phyloP scores from a whole-genome alignment of 2,329 filamentous ascomycete genomes.

The Ceratocystis ficicola region DNA sequence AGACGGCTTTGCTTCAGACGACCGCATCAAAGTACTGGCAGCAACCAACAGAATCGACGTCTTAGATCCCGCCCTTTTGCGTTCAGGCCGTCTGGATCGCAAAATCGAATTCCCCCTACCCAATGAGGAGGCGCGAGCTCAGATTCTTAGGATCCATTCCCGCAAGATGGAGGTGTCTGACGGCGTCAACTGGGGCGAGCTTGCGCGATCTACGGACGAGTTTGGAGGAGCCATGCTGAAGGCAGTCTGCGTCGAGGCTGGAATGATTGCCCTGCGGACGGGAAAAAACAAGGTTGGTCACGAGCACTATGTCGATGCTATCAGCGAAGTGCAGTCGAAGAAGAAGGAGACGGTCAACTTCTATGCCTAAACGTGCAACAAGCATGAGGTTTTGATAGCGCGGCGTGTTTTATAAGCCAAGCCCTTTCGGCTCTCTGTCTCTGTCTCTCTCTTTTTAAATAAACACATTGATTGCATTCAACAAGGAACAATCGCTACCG shows the following conservation, averaged over 20 bases:
- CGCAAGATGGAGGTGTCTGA: conserved; percentile 96
- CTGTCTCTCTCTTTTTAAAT: neutral
- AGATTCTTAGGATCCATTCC: conserved; percentile 95
- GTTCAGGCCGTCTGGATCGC: conserved; percentile 82
- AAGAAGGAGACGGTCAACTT: conserved; percentile 74
- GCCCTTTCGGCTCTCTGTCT: neutral
- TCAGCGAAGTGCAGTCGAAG: conserved; percentile 87
- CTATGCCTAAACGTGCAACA: conserved; percentile 33
- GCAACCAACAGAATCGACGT: conserved; percentile 93
- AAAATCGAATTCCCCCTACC: conserved; percentile 98
- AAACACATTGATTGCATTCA: neutral
- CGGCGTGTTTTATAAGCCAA: conserved; percentile 5
- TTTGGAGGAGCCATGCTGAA: conserved; percentile 97
- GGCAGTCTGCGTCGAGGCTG: conserved; percentile 95
- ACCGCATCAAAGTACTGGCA: conserved; percentile 90
- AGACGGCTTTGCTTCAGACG: conserved; percentile 92
- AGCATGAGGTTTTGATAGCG: neutral
- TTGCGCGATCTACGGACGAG: conserved; percentile 94
- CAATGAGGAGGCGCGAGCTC: conserved; percentile 92
- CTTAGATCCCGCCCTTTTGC: conserved; percentile 77
- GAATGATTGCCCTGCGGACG: conserved; percentile 93
- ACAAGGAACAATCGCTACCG: too few species aligned
- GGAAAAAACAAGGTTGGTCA: conserved; percentile 95
- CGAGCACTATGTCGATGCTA: conserved; percentile 97
- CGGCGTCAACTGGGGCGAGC: conserved; percentile 85